A percentile compares a stretch with the other conserved stretches of the same genome.
Evolutionary conservation across 805 yeast species (phyloP).

Genomic region (Barnettozyma salicaria): DNA sequence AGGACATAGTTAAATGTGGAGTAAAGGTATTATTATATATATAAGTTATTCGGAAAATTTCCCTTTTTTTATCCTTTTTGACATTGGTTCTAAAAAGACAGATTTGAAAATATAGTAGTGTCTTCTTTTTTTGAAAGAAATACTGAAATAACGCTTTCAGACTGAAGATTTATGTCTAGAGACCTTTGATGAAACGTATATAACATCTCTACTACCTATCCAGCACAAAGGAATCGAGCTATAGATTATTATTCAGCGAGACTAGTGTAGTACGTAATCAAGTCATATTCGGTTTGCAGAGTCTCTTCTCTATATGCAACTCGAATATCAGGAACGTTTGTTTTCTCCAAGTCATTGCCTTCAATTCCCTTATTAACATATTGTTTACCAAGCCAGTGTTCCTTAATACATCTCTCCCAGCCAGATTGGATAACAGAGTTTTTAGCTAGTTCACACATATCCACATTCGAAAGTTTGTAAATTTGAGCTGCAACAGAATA

Average conservation of each 20-base stretch:
- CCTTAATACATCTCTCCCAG: conserved; percentile 79
- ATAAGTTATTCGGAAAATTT: no score
- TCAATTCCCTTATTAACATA: conserved; percentile 54
- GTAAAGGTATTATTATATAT: no score
- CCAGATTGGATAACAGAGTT: conserved; percentile 94
- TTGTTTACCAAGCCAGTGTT: conserved; percentile 85
- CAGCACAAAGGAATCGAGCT: no score
- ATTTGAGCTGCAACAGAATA: conserved; percentile 25
- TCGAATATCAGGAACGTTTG: conserved; percentile 91
- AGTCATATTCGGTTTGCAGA: conserved; percentile 58
- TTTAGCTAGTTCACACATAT: conserved; percentile 72
- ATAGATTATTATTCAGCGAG: conserved; percentile 2
- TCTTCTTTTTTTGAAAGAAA: no score
- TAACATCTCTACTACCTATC: no score
- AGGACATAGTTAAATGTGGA: conserved; percentile 8
- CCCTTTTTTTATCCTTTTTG: no score
- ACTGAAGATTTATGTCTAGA: no score
- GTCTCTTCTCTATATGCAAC: conserved; percentile 82
- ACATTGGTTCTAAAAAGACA: no score
- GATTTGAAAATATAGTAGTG: no score
- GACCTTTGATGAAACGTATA: no score
- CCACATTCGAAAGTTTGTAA: conserved; percentile 23
- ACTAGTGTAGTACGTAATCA: conserved; percentile 52
- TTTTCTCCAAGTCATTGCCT: conserved; percentile 87
- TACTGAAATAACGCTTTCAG: no score